phyloP scores from a whole-genome alignment of 2,329 filamentous ascomycete genomes.

The Aspergillus vadensis region DNA sequence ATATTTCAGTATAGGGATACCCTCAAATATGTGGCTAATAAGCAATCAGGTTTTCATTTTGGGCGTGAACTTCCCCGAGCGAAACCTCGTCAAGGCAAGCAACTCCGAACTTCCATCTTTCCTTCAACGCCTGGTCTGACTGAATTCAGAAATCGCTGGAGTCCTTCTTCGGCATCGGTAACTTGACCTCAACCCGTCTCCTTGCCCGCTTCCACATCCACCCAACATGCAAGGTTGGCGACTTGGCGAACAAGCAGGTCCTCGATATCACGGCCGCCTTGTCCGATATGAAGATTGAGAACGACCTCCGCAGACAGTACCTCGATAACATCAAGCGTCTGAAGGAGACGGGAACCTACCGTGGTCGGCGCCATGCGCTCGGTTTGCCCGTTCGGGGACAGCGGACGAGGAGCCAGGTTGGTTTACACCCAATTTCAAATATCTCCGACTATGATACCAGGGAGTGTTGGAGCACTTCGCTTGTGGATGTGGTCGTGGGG shows the following conservation, averaged over 20 bases:
- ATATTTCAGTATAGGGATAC: neutral
- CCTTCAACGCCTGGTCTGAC: conserved; percentile 3
- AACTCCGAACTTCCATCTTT: conserved; percentile 8
- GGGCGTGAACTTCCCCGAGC: conserved; percentile 82
- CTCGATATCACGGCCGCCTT: conserved; percentile 82
- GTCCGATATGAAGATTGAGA: conserved; percentile 90
- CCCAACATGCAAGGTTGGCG: conserved; percentile 75
- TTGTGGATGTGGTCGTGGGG: neutral
- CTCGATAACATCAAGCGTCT: conserved; percentile 83
- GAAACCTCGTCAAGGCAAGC: conserved; percentile 77
- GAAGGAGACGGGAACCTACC: conserved; percentile 86
- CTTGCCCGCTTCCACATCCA: conserved; percentile 90
- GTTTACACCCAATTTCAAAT: conserved; percentile 21
- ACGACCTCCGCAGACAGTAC: conserved; percentile 74
- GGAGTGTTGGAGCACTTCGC: neutral
- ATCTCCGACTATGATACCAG: neutral
- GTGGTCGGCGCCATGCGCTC: conserved; percentile 90
- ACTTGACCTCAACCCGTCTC: conserved; percentile 68
- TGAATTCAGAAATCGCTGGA: conserved; percentile 60
- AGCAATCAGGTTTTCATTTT: conserved; percentile 74
- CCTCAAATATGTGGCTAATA: conserved; percentile 14
- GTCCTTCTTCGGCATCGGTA: conserved; percentile 83
- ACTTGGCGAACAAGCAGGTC: conserved; percentile 73
- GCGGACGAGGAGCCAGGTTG: conserved; percentile 74
- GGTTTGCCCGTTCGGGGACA: conserved; percentile 88